phyloP scores from a whole-genome alignment of 257 asterid species.

The Ilex asprella region DNA sequence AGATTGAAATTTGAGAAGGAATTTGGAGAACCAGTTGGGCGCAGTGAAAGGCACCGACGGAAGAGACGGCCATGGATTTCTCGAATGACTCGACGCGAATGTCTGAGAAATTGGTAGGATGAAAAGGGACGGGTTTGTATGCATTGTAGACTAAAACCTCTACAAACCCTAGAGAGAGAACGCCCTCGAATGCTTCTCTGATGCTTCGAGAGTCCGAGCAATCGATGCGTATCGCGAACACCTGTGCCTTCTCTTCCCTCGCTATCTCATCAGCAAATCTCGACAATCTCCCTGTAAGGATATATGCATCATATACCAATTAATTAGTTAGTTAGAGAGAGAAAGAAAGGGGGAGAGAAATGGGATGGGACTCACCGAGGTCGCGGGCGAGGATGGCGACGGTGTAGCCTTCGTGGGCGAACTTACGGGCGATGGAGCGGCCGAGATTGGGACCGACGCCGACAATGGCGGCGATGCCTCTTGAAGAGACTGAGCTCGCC shows the following conservation, averaged over 20 bases:
- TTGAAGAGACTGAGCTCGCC: slow-evolving; percentile 40
- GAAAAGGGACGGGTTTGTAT: slow-evolving; percentile 39
- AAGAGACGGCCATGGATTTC: slow-evolving; percentile 59
- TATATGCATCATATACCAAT: background rate
- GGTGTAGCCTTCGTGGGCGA: slow-evolving; percentile 86
- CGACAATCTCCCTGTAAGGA: slow-evolving; percentile 50
- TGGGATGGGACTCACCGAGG: slow-evolving; percentile 32
- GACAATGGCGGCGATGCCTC: slow-evolving; percentile 85
- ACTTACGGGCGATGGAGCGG: slow-evolving; percentile 81
- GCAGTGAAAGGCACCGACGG: slow-evolving; percentile 87
- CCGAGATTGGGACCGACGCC: slow-evolving; percentile 86
- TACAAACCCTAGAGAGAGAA: slow-evolving; percentile 70
- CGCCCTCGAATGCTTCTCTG: slow-evolving; percentile 75
- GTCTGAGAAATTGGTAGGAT: slow-evolving; percentile 44
- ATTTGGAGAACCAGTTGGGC: slow-evolving; percentile 53
- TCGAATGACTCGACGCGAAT: slow-evolving; percentile 47
- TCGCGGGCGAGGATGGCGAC: slow-evolving; percentile 88
- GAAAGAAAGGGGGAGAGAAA: background rate
- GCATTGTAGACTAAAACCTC: slow-evolving; percentile 84
- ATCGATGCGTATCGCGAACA: slow-evolving; percentile 78
- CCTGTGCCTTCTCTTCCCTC: slow-evolving; percentile 71
- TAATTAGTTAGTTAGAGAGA: background rate
- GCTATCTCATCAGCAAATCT: slow-evolving; percentile 83
- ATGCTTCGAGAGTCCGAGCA: slow-evolving; percentile 76
- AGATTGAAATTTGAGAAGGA: background rate